Percentiles rank a stretch among this genome's conserved stretches.
phyloP scores from a whole-genome alignment of 2,329 filamentous ascomycete species.

The Fusarium keratoplasticum region DNA sequence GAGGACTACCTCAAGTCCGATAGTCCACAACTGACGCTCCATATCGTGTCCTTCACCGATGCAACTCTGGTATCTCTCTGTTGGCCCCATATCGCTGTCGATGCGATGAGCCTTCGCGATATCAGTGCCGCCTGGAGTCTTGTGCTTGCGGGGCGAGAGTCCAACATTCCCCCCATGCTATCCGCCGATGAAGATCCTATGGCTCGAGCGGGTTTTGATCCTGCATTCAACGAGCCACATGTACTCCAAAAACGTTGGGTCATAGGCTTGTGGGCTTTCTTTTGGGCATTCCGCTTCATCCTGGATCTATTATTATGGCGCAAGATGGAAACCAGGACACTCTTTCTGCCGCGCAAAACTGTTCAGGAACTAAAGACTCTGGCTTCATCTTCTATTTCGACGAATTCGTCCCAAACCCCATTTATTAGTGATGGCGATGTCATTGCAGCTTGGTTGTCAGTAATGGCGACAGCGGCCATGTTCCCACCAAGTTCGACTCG shows the following conservation, averaged over 20 bases:
- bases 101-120: constrained; percentile 7
- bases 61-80: constrained; percentile 22
- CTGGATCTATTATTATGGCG: constrained; percentile 5
- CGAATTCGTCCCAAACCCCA: not conserved
- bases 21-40: constrained; percentile 12
- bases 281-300: constrained; percentile 1
- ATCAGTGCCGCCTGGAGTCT: constrained; percentile 18
- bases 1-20: constrained; percentile 15
- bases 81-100: constrained; percentile 15
- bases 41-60: constrained; percentile 17
- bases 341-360: not conserved
- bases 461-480: not conserved
- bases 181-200: constrained; percentile 11
- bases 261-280: not conserved
- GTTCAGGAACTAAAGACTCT: not conserved
- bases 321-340: not conserved
- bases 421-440: constrained; percentile 17
- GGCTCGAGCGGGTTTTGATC: constrained; percentile 5
- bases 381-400: not conserved
- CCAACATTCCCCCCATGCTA: not conserved
- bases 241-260: not conserved
- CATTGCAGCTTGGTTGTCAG: constrained; percentile 2
- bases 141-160: not conserved
- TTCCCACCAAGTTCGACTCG: constrained; percentile 1
- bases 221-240: not conserved